phyloP scores from a whole-genome alignment of 805 yeast species.

The Hanseniaspora pseudoguilliermondii region DNA sequence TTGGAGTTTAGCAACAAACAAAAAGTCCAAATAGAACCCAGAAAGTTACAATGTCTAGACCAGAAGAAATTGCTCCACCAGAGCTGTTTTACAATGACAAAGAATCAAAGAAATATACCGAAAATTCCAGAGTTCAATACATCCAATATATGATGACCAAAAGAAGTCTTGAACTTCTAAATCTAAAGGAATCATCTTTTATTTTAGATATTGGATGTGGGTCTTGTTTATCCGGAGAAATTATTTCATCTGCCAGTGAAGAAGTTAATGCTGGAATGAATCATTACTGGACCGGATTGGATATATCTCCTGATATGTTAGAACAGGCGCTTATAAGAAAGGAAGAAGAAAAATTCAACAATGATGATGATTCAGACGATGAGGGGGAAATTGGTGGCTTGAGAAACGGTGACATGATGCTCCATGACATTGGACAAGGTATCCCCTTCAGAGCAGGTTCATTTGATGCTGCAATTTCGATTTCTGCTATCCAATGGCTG shows the following conservation, averaged over 20 bases:
- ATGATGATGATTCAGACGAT: neutral
- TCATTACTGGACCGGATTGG: conserved; percentile 91
- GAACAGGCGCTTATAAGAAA: conserved; percentile 89
- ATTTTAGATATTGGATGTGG: conserved; percentile 93
- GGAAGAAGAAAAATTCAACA: conserved; percentile 35
- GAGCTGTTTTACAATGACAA: conserved; percentile 85
- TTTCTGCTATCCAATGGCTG: conserved; percentile 94
- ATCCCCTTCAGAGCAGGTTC: conserved; percentile 92
- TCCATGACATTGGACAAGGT: conserved; percentile 88
- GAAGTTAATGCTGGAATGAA: conserved; percentile 32
- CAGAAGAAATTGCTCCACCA: conserved; percentile 93
- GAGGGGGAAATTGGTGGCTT: conserved; percentile 4
- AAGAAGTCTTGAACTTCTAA: conserved; percentile 77
- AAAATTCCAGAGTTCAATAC: conserved; percentile 92
- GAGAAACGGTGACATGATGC: conserved; percentile 63
- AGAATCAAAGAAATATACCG: conserved; percentile 81
- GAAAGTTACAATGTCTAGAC: conserved; percentile 61
- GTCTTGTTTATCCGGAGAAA: conserved; percentile 90
- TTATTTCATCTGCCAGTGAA: conserved; percentile 46
- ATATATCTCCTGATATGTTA: conserved; percentile 89
- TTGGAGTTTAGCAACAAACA: neutral
- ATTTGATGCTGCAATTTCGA: conserved; percentile 90
- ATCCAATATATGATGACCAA: conserved; percentile 97
- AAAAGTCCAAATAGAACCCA: neutral
- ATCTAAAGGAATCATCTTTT: conserved; percentile 53